A percentile compares a stretch with the other conserved stretches of the same genome.
These are phyloP conservation scores for Pseudopithomyces chartarum DNA, from an alignment of 2,329 filamentous ascomycete species.

Conservation along the genomic window DNA sequence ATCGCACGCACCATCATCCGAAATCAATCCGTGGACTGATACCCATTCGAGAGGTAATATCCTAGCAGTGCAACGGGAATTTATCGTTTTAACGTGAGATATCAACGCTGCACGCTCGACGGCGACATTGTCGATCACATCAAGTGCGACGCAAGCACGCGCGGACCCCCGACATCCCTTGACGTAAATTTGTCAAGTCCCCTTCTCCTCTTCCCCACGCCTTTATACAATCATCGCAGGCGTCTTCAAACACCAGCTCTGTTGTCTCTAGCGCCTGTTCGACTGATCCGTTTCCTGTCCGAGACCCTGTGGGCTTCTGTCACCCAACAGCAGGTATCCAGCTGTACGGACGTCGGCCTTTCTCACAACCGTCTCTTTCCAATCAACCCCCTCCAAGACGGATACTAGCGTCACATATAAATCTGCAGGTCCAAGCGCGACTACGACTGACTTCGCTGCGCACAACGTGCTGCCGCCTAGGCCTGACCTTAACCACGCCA, in stretches of 20 bases:
- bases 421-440: background rate
- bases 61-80: background rate
- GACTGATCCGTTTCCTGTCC: too few relatives aligned
- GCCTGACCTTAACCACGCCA: background rate
- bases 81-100: too few relatives aligned
- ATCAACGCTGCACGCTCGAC: background rate
- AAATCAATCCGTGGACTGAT: background rate
- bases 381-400: background rate
- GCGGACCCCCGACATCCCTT: background rate
- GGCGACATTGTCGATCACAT: background rate
- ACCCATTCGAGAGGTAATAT: background rate
- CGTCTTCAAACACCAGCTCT: background rate
- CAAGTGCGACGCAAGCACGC: background rate
- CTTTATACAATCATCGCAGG: background rate
- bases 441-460: background rate
- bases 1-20: background rate
- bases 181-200: constrained; percentile 1
- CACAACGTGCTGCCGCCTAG: background rate
- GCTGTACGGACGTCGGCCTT: background rate
- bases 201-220: background rate
- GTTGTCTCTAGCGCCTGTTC: background rate
- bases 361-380: background rate
- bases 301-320: too few relatives aligned
- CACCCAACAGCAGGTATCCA: background rate
- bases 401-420: background rate